Base-by-base conservation (phyloP, 108 stramenopile genomes). In the Fistulifera solaris region DNA sequence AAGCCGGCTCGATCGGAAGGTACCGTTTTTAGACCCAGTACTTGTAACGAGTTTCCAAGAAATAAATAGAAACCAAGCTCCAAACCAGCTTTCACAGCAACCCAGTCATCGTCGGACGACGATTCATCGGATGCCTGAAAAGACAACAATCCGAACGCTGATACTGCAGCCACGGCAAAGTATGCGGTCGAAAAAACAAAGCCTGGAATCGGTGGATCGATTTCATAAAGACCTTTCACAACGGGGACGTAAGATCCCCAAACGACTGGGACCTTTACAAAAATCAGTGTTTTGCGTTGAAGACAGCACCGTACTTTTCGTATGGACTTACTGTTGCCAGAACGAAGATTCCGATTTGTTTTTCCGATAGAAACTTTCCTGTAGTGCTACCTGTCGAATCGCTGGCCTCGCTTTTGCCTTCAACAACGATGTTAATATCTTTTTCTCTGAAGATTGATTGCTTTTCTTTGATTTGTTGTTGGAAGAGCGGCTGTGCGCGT, bases 241-340 rank as follows among this genome's bases (percentile, higher is more conserved):
- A 84, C 84, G 0, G 91, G 91, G 1, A 70, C 72, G 54, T 93
- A 93, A 11, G 91, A 88, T 15, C 91, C 90, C 89, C 89, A 92
- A 3, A 83, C 65, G 15, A 87, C 18, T 0, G 89, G 89, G 0
- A 92, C 89, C 1, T 81, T 87, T 22, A 84, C 6, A 35, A 35
- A 8, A 35, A 8, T 35, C 6, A 35, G 31, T 3, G 6, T 35
- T 3, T 3, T 35, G 31, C 8, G 31, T 35, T 35, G 3, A 35
- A 6, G 3, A 6, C 8, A 35, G 3, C 31, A 35, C 3, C 8
- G 3, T 35, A 6, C 31, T 35, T n/a, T 35, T 35, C 31, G 31
- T 35, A 35, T 35, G 8, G 8, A 35, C 31, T 35, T 35, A 35
- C 31, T 35, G 31, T 35, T 35, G 31, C 31, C 31, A 35, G 31